Evolutionary conservation across 2,329 filamentous ascomycete genomes (phyloP).

Genomic region (Aspergillus sp.): DNA sequence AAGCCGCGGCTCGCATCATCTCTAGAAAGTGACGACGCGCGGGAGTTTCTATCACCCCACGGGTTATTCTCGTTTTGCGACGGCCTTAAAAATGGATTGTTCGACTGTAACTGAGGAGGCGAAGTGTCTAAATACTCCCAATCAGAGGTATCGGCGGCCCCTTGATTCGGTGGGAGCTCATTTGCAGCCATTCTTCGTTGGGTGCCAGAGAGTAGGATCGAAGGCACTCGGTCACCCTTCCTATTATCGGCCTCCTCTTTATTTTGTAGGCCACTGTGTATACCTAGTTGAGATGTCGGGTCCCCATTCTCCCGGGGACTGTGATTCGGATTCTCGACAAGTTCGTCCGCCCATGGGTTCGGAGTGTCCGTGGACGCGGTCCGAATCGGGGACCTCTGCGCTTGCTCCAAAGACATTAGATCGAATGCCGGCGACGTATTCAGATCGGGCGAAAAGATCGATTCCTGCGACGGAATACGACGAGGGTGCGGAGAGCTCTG

Average conservation of each 20-base stretch:
- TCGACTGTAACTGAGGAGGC: slow-evolving; percentile 36
- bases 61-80: slow-evolving; percentile 23
- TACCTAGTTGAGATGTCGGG: slow-evolving; percentile 6
- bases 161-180: slow-evolving; percentile 19
- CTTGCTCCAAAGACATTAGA: slow-evolving; percentile 39
- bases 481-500: slow-evolving; percentile 28
- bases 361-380: slow-evolving; percentile 27
- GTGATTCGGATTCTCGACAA: slow-evolving; percentile 23
- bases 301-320: slow-evolving; percentile 10
- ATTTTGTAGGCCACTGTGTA: slow-evolving; percentile 3
- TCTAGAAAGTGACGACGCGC: slow-evolving; percentile 19
- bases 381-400: slow-evolving; percentile 36
- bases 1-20: slow-evolving; percentile 27
- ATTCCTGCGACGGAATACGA: slow-evolving; percentile 29
- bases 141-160: slow-evolving; percentile 12
- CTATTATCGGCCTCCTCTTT: slow-evolving; percentile 7
- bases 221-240: slow-evolving; percentile 19
- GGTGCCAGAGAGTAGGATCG: slow-evolving; percentile 23
- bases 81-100: slow-evolving; percentile 41
- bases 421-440: slow-evolving; percentile 40
- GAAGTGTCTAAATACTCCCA: slow-evolving; percentile 22
- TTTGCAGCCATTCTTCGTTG: slow-evolving; percentile 23
- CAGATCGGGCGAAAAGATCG: slow-evolving; percentile 39
- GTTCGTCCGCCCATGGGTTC: slow-evolving; percentile 34
- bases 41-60: slow-evolving; percentile 19